These are phyloP conservation scores for Eutypella sp. DNA, from an alignment of 2,329 filamentous ascomycete species.

Conservation along the genomic window DNA sequence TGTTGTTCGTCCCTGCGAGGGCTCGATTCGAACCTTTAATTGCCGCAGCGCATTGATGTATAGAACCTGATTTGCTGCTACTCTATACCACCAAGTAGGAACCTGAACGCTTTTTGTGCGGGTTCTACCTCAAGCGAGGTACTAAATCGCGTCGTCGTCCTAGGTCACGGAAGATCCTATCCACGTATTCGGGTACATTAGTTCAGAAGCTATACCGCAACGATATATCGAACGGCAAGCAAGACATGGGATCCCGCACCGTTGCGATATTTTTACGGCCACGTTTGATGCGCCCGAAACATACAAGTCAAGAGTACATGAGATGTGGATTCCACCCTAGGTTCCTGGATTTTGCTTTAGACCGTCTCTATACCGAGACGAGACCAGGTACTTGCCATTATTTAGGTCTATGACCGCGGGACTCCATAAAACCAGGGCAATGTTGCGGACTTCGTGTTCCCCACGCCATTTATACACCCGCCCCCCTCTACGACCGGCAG, in stretches of 20 bases:
- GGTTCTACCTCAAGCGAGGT: background rate
- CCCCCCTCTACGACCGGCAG: background rate
- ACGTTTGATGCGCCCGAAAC: background rate
- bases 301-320: background rate
- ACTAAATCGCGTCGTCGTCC: background rate
- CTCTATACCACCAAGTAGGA: too few relatives aligned
- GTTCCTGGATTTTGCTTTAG: background rate
- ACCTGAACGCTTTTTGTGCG: too few relatives aligned
- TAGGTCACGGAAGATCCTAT: background rate
- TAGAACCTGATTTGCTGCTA: too few relatives aligned
- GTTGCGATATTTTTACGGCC: constrained; percentile 1
- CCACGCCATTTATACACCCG: background rate
- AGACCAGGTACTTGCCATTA: background rate
- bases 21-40: too few relatives aligned
- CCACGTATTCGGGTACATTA: background rate
- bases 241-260: background rate
- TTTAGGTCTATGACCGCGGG: background rate
- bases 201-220: background rate
- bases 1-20: too few relatives aligned
- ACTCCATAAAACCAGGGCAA: background rate
- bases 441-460: background rate
- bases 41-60: too few relatives aligned
- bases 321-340: background rate
- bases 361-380: background rate
- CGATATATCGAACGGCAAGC: background rate